Base-by-base conservation (phyloP, 2,329 filamentous ascomycete genomes). In the Parastagonospora nodorum region DNA sequence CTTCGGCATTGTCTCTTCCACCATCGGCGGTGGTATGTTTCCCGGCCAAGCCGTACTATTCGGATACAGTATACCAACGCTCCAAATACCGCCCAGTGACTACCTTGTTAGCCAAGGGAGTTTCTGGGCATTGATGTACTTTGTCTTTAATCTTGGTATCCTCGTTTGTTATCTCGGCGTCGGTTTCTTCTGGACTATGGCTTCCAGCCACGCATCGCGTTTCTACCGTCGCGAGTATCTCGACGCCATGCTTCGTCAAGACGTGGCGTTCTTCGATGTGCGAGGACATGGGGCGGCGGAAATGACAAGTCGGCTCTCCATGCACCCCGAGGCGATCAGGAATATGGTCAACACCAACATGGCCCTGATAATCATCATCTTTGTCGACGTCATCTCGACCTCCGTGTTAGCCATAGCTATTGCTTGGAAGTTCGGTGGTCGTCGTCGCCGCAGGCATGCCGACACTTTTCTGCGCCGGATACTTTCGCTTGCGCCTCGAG, bases 241-340 rank as follows among this genome's bases (percentile, higher is more conserved):
- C 79, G 83, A 90, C 28, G 83, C 88, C 30, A 93, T 97, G 80
- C 85, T 97, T 45, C 89, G 93, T 53, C 69, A 73, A 27, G 94
- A 97, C 53, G 93, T 97, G 48, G 81, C 87, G 32, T 97, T 93
- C 74, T 99, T 96, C 62, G 94, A 97, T 71, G 82, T 81, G 36
- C 92, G 96, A 52, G 88, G 94, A 69, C 96, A 97, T 69, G 92
- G 89, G 8, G 88, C 92, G 2, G 94, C 94, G 60, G 89, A 92
- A 1, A 78, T 99, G 63, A 96, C 92, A 0, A 80, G 83, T 4
- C 80, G 83, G 8, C 73, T 85, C 0, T 78, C 81, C 0, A 76
- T 80, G n/a, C 89, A 97, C 74, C 92, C 93, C 0, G 97, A 92
- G 0, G 88, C 95, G 67, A 82, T 97, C 30, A 90, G 92, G 27